Conservation (phyloP, 306 rosid species). For the Prunus mira region DNA sequence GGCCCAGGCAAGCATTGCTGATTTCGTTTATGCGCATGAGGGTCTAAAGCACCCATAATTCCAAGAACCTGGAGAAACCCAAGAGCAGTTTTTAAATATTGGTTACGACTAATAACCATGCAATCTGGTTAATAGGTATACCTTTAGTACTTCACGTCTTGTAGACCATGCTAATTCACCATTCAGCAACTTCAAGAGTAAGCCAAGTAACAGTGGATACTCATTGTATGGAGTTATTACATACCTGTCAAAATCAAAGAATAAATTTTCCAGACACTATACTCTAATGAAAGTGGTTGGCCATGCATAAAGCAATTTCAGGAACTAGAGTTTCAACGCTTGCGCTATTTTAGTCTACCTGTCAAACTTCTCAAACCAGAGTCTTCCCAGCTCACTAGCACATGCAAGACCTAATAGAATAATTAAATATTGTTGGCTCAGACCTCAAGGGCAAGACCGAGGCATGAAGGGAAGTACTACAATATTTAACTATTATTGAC, state of each 20-base stretch:
- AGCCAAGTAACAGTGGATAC: slow-evolving; percentile 80
- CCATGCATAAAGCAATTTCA: not conserved
- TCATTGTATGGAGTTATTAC: slow-evolving; percentile 96
- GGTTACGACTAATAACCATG: not conserved
- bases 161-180: slow-evolving; percentile 99
- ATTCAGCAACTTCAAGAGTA: slow-evolving; percentile 84
- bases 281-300: not conserved
- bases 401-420: not conserved
- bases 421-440: not conserved
- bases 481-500: not conserved
- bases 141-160: slow-evolving; percentile 96
- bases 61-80: slow-evolving; percentile 76
- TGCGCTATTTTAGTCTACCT: not conserved
- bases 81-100: slow-evolving; percentile 16
- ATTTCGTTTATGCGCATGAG: slow-evolving; percentile 85
- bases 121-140: slow-evolving; percentile 29
- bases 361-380: not conserved
- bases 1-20: slow-evolving; percentile 75
- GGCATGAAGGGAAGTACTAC: not conserved
- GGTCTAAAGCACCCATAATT: slow-evolving; percentile 98
- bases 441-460: not conserved
- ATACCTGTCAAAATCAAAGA: slow-evolving; percentile 50
- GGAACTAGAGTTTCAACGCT: not conserved
- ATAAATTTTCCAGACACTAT: not conserved
- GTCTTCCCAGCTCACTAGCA: not conserved